Evolutionary conservation across 2,329 filamentous ascomycete species (phyloP).

Genomic region (Hyphodiscus sp.): DNA sequence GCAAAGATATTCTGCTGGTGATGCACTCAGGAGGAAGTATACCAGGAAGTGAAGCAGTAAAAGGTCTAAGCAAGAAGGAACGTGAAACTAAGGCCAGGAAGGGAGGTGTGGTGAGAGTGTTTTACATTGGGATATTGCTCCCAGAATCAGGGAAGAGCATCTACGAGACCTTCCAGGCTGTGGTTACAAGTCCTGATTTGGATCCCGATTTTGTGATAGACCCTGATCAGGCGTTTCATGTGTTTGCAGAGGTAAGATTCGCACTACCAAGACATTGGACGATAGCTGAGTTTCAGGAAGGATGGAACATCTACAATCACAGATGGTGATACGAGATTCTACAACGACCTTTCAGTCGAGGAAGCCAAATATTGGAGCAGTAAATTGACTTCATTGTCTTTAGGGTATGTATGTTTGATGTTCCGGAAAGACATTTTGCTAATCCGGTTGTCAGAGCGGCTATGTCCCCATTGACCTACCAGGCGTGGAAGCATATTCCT

Average conservation of each 20-base stretch:
- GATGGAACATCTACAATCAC: neutral
- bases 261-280: neutral
- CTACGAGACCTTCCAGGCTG: neutral
- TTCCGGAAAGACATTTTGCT: no score
- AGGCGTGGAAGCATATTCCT: conserved; percentile 1
- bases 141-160: neutral
- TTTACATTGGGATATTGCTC: conserved; percentile 3
- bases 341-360: neutral
- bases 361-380: neutral
- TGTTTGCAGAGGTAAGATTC: neutral
- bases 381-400: neutral
- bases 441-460: neutral
- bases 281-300: neutral
- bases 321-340: neutral
- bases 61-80: conserved; percentile 2
- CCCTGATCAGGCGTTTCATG: neutral
- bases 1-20: conserved; percentile 7
- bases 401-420: neutral
- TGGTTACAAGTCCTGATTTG: neutral
- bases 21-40: conserved; percentile 5
- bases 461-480: neutral
- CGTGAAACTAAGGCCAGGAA: neutral
- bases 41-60: neutral
- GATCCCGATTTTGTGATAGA: neutral
- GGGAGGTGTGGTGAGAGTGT: neutral